Percentiles rank a stretch among this genome's conserved stretches.
Conservation (phyloP, 2,329 filamentous ascomycete species). For the Hymenoscyphus occultus region DNA sequence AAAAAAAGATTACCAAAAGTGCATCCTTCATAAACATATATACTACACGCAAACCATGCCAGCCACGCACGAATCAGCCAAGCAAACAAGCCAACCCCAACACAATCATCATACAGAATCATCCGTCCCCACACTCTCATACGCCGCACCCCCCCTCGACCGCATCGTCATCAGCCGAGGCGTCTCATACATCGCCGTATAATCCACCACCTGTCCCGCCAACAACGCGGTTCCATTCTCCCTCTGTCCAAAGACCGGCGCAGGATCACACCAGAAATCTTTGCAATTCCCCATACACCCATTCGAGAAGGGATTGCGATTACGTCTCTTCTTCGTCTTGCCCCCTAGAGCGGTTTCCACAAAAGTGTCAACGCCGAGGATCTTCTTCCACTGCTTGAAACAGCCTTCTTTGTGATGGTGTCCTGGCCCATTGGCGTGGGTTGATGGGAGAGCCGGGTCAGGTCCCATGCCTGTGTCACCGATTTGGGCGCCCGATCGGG, state of each 20-base stretch:
- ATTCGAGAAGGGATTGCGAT: conserved; percentile 75
- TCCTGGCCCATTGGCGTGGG: conserved; percentile 43
- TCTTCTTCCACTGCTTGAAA: conserved; percentile 74
- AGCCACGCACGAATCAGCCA: not conserved
- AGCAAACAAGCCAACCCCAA: not conserved
- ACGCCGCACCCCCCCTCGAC: conserved; percentile 23
- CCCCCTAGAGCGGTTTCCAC: conserved; percentile 83
- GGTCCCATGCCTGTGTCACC: conserved; percentile 63
- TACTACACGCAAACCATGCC: not conserved
- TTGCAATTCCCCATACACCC: conserved; percentile 86
- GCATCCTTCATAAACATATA: too few relatives aligned
- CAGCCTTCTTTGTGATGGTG: conserved; percentile 62
- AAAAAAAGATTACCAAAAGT: too few relatives aligned
- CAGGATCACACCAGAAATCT: conserved; percentile 94
- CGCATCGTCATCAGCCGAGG: conserved; percentile 44
- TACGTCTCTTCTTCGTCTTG: conserved; percentile 48
- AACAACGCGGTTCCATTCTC: conserved; percentile 73
- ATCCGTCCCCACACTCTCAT: conserved; percentile 33
- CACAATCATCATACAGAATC: conserved; percentile 28
- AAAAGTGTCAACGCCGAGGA: conserved; percentile 90
- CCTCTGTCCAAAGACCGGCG: conserved; percentile 72
- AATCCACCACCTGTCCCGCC: conserved; percentile 78
- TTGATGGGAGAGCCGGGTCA: conserved; percentile 50
- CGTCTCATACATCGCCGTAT: conserved; percentile 84
- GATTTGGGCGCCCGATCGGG: conserved; percentile 66